A percentile compares a stretch with the other conserved stretches of the same genome.
Evolutionary conservation across 345 rosid genomes (phyloP).

Genomic region (Ceriops decandra): DNA sequence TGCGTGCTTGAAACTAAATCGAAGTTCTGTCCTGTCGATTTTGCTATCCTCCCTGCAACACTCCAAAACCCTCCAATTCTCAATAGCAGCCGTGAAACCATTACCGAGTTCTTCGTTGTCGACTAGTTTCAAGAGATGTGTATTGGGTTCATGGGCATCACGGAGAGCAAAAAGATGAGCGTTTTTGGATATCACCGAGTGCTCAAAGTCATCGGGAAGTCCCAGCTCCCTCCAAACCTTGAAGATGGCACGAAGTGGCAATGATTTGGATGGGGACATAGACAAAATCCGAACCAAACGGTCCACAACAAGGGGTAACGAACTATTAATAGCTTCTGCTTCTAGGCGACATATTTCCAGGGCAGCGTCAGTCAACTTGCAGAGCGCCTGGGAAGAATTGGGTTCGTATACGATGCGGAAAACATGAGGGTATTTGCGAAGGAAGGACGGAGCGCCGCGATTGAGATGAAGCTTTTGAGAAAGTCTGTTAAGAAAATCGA

Average conservation of each 20-base stretch:
- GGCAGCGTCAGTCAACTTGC: slow-evolving; percentile 59
- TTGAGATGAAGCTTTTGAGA: slow-evolving; percentile 84
- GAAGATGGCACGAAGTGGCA: slow-evolving; percentile 81
- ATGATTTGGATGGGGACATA: slow-evolving; percentile 57
- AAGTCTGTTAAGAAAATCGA: slow-evolving; percentile 74
- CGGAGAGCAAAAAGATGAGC: slow-evolving; percentile 47
- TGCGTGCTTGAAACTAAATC: slow-evolving; percentile 55
- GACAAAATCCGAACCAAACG: slow-evolving; percentile 56
- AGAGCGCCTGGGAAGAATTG: slow-evolving; percentile 47
- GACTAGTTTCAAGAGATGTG: slow-evolving; percentile 60
- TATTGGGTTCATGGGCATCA: slow-evolving; percentile 62
- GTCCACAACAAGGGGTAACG: slow-evolving; percentile 51
- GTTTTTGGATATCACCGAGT: slow-evolving; percentile 60
- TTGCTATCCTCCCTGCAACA: slow-evolving; percentile 54
- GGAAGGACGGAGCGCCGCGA: slow-evolving; percentile 73
- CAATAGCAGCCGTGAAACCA: slow-evolving; percentile 56
- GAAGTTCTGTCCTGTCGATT: slow-evolving; percentile 48
- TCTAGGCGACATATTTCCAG: slow-evolving; percentile 51
- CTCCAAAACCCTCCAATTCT: slow-evolving; percentile 72
- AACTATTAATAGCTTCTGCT: slow-evolving; percentile 44
- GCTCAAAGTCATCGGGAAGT: slow-evolving; percentile 92
- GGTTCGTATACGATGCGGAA: slow-evolving; percentile 65
- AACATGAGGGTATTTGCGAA: slow-evolving; percentile 72
- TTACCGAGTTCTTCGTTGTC: slow-evolving; percentile 27
- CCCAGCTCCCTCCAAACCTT: slow-evolving; percentile 96